Percentiles rank a stretch among this genome's conserved stretches.
These are phyloP conservation scores for Nissolia schottii DNA, from an alignment of 306 rosid species.

Conservation along the genomic window DNA sequence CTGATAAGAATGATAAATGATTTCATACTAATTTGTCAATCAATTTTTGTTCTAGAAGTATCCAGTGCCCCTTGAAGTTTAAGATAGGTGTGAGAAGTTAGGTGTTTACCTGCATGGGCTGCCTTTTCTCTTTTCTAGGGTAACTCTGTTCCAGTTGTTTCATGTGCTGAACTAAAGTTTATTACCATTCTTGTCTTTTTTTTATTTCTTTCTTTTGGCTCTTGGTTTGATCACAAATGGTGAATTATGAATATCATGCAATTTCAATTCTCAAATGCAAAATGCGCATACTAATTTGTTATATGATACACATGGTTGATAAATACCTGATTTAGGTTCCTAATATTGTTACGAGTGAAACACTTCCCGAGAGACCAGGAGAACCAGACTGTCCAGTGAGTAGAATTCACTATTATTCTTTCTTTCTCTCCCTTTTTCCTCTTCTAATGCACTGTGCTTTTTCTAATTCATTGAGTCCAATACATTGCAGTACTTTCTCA, in stretches of 20 bases:
- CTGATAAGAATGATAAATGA: constrained; percentile 13
- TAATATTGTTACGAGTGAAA: constrained; percentile 50
- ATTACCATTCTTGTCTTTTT: not conserved
- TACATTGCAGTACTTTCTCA: constrained; percentile 70
- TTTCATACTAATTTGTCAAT: not conserved
- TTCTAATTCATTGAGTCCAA: constrained; percentile 19
- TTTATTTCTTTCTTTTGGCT: not conserved
- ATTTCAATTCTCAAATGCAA: not conserved
- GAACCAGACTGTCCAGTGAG: constrained; percentile 94
- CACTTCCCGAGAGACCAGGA: constrained; percentile 87
- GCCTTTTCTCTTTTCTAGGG: not conserved
- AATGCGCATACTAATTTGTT: constrained; percentile 19
- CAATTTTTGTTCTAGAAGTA: constrained; percentile 1
- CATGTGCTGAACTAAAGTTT: constrained; percentile 9
- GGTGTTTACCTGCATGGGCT: not conserved
- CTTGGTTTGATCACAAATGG: constrained; percentile 9
- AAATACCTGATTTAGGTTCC: constrained; percentile 56
- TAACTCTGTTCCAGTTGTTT: constrained; percentile 6
- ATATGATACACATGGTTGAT: constrained; percentile 13
- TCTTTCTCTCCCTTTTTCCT: not conserved
- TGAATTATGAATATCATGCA: constrained; percentile 4
- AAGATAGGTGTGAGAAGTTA: not conserved
- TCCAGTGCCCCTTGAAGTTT: constrained; percentile 1
- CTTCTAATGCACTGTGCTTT: constrained; percentile 18
- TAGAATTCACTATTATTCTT: constrained; percentile 16